phyloP scores from a whole-genome alignment of 1,139 yeast species.

The Blastobotrys capitulatus region DNA sequence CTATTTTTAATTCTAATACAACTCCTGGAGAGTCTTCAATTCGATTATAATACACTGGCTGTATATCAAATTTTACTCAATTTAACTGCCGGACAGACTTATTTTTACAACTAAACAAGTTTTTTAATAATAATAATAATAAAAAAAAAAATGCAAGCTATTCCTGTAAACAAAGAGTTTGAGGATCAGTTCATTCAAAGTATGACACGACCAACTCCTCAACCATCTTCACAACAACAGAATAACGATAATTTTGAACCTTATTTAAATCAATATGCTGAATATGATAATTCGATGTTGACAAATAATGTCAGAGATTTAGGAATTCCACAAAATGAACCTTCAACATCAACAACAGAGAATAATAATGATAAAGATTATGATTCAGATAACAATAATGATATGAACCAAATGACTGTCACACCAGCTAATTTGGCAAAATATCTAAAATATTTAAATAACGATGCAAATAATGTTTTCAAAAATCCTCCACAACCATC shows the following conservation, averaged over 20 bases:
- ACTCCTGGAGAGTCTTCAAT: constrained; percentile 26
- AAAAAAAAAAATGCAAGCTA: constrained; percentile 15
- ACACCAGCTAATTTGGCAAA: constrained; percentile 28
- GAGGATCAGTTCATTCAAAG: constrained; percentile 16
- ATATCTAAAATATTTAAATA: constrained; percentile 23
- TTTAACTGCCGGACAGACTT: constrained; percentile 10
- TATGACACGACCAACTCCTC: not conserved
- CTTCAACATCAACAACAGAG: too few species aligned
- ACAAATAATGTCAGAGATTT: constrained; percentile 26
- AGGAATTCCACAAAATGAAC: constrained; percentile 19
- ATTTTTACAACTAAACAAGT: too few species aligned
- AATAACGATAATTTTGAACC: constrained; percentile 33
- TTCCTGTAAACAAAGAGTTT: constrained; percentile 11
- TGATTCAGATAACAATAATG: not conserved
- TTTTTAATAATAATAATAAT: not conserved
- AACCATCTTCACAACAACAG: constrained; percentile 10
- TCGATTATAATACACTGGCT: constrained; percentile 9
- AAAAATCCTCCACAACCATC: not conserved
- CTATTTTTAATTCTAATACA: constrained; percentile 11
- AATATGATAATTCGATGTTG: constrained; percentile 29
- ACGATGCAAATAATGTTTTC: not conserved
- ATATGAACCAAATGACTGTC: constrained; percentile 17
- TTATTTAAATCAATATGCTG: constrained; percentile 28
- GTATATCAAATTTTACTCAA: constrained; percentile 1
- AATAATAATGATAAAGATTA: not conserved